Percentiles rank a stretch among this genome's conserved stretches.
Conservation (phyloP, 495 filamentous ascomycete species). For the Penicillium malachiteum region DNA sequence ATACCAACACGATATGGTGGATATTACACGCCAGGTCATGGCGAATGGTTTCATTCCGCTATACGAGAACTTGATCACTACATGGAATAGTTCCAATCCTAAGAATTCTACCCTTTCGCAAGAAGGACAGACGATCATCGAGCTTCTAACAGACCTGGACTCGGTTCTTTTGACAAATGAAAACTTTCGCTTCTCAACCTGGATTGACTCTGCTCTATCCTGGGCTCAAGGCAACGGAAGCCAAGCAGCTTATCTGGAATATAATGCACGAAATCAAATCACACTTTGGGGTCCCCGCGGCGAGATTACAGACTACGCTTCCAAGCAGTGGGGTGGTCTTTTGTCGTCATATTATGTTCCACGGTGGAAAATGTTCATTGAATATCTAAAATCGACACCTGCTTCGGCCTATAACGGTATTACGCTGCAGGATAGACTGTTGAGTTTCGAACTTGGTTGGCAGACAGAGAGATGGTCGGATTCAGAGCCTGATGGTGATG, state of each 20-base stretch:
- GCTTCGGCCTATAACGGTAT: slow-evolving; percentile 32
- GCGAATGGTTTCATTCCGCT: slow-evolving; percentile 45
- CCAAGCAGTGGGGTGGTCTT: slow-evolving; percentile 50
- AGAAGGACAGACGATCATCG: slow-evolving; percentile 29
- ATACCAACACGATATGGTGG: slow-evolving; percentile 51
- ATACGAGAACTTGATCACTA: slow-evolving; percentile 38
- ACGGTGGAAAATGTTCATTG: slow-evolving; percentile 48
- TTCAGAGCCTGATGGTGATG: slow-evolving; percentile 11
- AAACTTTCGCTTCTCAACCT: slow-evolving; percentile 44
- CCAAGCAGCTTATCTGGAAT: slow-evolving; percentile 42
- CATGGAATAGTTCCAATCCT: slow-evolving; percentile 28
- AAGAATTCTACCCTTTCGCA: slow-evolving; percentile 16
- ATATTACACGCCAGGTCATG: slow-evolving; percentile 52
- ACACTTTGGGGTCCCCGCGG: slow-evolving; percentile 54
- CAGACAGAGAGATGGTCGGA: slow-evolving; percentile 26
- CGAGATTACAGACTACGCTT: slow-evolving; percentile 52
- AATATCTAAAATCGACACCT: slow-evolving; percentile 39
- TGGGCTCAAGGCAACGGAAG: slow-evolving; percentile 27
- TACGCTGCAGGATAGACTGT: slow-evolving; percentile 24
- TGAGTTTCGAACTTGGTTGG: slow-evolving; percentile 44
- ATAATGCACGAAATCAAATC: slow-evolving; percentile 53
- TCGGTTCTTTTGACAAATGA: slow-evolving; percentile 43
- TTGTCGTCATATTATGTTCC: slow-evolving; percentile 49
- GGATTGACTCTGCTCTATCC: slow-evolving; percentile 41
- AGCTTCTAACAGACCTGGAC: slow-evolving; percentile 40